phyloP scores from a whole-genome alignment of 352 stramenopile species.

The Phytopythium delawarense region DNA sequence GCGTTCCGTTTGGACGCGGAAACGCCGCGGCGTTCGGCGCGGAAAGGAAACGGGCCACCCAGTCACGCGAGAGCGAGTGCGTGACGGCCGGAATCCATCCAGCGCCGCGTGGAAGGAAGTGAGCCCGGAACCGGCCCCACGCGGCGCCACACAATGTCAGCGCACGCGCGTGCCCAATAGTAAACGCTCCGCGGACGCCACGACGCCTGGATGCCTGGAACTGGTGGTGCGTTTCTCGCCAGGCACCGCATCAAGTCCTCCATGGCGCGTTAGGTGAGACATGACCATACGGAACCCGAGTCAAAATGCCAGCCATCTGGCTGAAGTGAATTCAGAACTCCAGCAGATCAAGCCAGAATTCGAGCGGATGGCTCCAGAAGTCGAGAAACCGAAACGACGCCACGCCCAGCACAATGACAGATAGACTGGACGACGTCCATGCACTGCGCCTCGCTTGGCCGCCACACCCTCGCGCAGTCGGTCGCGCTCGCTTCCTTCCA shows the following conservation, averaged over 20 bases:
- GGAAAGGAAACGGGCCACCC: neutral
- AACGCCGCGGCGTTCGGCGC: neutral
- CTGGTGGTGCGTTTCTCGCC: neutral
- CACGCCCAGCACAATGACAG: neutral
- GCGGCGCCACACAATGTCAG: neutral
- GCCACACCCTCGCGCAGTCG: neutral
- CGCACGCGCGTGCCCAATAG: neutral
- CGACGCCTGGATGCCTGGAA: neutral
- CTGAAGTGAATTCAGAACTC: neutral
- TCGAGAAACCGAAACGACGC: neutral
- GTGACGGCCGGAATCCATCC: neutral
- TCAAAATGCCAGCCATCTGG: neutral
- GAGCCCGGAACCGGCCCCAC: neutral
- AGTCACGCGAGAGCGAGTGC: neutral
- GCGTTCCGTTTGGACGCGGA: neutral
- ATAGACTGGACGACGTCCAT: too few species aligned
- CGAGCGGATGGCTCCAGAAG: neutral
- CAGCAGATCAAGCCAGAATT: neutral
- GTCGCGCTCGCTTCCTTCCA: neutral
- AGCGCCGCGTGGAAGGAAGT: neutral
- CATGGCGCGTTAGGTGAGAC: neutral
- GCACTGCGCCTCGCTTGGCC: neutral
- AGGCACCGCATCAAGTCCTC: neutral
- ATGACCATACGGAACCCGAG: neutral
- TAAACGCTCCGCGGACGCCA: neutral